A percentile compares a stretch with the other conserved stretches of the same genome.
Evolutionary conservation across 768 basidiomycete genomes (phyloP).

Genomic region (Leccinum disarticulatum): DNA sequence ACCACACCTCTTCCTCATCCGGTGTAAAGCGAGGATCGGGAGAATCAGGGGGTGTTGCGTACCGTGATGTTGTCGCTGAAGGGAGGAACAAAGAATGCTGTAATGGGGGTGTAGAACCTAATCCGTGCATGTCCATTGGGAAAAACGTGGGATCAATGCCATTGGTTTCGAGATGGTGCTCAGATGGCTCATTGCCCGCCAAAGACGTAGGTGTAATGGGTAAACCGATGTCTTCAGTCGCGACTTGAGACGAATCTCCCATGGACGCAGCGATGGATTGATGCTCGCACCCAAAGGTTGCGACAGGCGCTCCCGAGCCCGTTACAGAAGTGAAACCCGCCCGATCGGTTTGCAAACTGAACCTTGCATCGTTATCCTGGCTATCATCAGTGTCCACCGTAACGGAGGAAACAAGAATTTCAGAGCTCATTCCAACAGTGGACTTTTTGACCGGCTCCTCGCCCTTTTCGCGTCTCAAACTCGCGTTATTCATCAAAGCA

Average conservation of each 20-base stretch:
- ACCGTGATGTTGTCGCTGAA: not conserved
- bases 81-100: not conserved
- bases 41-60: constrained; percentile 14
- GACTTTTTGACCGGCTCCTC: not conserved
- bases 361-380: not conserved
- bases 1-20: constrained; percentile 26
- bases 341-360: not conserved
- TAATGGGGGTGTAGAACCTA: not conserved
- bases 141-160: not conserved
- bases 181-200: not conserved
- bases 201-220: constrained; percentile 1
- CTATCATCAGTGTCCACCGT: not conserved
- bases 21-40: not conserved
- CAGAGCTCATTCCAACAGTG: not conserved
- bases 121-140: not conserved
- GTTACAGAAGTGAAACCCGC: not conserved
- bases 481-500: not conserved
- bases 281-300: not conserved
- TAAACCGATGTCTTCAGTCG: not conserved
- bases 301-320: not conserved
- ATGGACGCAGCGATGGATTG: not conserved
- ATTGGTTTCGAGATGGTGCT: not conserved
- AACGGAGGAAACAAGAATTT: too few relatives aligned
- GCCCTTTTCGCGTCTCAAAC: not conserved
- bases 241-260: not conserved